Base-by-base conservation (phyloP, 371 early-diverging fungal genomes). In the Basidiobolus meristosporus region DNA sequence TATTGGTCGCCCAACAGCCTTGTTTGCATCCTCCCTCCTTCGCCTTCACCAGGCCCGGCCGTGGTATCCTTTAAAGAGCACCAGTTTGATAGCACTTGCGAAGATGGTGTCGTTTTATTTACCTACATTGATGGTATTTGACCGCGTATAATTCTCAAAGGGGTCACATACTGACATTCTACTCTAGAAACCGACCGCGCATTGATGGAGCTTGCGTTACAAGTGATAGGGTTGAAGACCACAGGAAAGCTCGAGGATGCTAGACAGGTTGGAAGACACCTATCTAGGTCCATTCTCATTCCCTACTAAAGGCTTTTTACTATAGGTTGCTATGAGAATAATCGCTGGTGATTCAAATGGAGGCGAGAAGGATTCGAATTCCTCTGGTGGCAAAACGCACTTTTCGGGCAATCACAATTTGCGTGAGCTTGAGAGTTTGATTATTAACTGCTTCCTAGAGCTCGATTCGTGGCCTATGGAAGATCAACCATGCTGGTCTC, bases 131-230 rank as follows among this genome's bases (percentile, higher is more conserved):
- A 65, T 22, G 60, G 47, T 46, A 46, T n/a, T n/a, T n/a, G n/a
- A n/a, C n/a, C n/a, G n/a, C n/a, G n/a, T n/a, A n/a, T n/a, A n/a
- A n/a, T n/a, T n/a, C n/a, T n/a, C n/a, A n/a, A n/a, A n/a, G n/a
- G n/a, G n/a, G n/a, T n/a, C n/a, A n/a, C n/a, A n/a, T n/a, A n/a
- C n/a, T n/a, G n/a, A n/a, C n/a, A n/a, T n/a, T n/a, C n/a, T n/a
- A n/a, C n/a, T n/a, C n/a, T n/a, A n/a, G n/a, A n/a, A n/a, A n/a
- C 81, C 9, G 91, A 90, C 46, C 68, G 80, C 37, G 82, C 83
- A 22, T 48, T 90, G 43, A 76, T 86, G 71, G 87, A 85, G 50
- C 61, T 90, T 31, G 83, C 86, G 1, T 57, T 90, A 28, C 87
- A 86, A 41, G 83, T 86, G 1, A 72, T 87, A 0, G 88, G 87